Percentiles rank a stretch among this genome's conserved stretches.
Conservation (phyloP, 208 protist genomes). For the Lotmaria passim region DNA sequence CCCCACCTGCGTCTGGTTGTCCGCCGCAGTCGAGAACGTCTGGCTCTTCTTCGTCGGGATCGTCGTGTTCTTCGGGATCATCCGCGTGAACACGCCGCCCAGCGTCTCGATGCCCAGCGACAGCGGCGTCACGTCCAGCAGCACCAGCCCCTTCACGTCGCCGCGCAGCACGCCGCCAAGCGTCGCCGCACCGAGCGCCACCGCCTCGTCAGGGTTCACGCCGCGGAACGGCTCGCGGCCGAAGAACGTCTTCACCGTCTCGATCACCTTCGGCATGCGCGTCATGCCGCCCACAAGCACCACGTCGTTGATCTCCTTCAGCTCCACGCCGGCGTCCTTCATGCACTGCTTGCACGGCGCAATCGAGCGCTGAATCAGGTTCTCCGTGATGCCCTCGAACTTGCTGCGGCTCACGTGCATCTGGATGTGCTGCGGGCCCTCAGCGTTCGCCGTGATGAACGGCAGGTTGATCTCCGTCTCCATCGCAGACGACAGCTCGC, state of each 20-base stretch:
- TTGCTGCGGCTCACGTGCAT: constrained; percentile 90
- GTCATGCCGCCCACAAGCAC: constrained; percentile 98
- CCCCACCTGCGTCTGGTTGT: constrained; percentile 79
- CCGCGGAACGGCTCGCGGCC: constrained; percentile 94
- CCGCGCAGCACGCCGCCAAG: constrained; percentile 94
- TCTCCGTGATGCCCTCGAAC: constrained; percentile 88
- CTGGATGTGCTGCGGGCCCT: constrained; percentile 87
- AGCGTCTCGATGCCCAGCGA: constrained; percentile 99
- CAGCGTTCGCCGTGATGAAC: constrained; percentile 93
- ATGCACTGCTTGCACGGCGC: constrained; percentile 80
- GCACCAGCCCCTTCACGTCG: constrained; percentile 94
- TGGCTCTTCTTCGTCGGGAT: constrained; percentile 97
- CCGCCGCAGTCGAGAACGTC: constrained; percentile 80
- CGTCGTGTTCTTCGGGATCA: constrained; percentile 99
- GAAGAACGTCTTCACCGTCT: constrained; percentile 93
- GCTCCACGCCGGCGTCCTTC: constrained; percentile 85
- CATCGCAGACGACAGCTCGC: constrained; percentile 93
- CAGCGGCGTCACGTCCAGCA: constrained; percentile 98
- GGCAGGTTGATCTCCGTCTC: constrained; percentile 95
- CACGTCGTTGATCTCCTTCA: constrained; percentile 96
- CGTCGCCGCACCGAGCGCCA: constrained; percentile 99
- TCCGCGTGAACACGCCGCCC: constrained; percentile 95
- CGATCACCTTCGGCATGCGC: constrained; percentile 96
- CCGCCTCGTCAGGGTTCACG: constrained; percentile 99
- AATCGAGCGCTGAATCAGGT: constrained; percentile 77